phyloP scores from a whole-genome alignment of 2,329 filamentous ascomycete species.

The Huntiella decipiens region DNA sequence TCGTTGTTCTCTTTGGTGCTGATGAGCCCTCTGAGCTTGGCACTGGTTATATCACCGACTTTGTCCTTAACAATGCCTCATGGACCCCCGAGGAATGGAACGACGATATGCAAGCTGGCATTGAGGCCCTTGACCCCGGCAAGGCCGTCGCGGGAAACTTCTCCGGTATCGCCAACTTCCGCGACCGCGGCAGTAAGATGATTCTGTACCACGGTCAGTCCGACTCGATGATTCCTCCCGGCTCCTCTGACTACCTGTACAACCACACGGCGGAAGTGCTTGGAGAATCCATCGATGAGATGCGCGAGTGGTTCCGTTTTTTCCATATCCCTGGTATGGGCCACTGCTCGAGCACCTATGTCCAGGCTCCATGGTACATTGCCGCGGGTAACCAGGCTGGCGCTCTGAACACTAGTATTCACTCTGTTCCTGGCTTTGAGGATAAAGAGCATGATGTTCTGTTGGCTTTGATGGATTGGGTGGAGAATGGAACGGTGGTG shows the following conservation, averaged over 20 bases:
- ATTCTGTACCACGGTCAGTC: slow-evolving; percentile 25
- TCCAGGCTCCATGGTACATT: slow-evolving; percentile 18
- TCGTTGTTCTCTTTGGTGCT: slow-evolving; percentile 16
- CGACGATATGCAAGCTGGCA: slow-evolving; percentile 18
- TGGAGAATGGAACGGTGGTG: slow-evolving; percentile 18
- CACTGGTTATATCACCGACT: slow-evolving; percentile 19
- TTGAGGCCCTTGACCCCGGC: slow-evolving; percentile 20
- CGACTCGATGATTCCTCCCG: slow-evolving; percentile 21
- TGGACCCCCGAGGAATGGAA: slow-evolving; percentile 15
- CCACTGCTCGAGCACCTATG: slow-evolving; percentile 23
- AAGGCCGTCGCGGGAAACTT: slow-evolving; percentile 20
- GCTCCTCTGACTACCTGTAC: slow-evolving; percentile 21
- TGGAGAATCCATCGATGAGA: slow-evolving; percentile 15
- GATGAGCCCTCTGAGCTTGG: slow-evolving; percentile 18
- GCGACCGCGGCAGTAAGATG: slow-evolving; percentile 22
- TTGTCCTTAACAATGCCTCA: slow-evolving; percentile 12
- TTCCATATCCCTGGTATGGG: slow-evolving; percentile 31
- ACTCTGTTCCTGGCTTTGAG: slow-evolving; percentile 19
- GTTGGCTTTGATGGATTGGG: slow-evolving; percentile 21
- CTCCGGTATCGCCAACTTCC: slow-evolving; percentile 20
- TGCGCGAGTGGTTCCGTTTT: slow-evolving; percentile 30
- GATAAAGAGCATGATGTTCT: slow-evolving; percentile 21
- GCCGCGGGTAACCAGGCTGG: slow-evolving; percentile 21
- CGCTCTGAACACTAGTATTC: slow-evolving; percentile 20
- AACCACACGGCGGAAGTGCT: slow-evolving; percentile 23